Base-by-base conservation (phyloP, 2,329 filamentous ascomycete genomes). In the Colletotrichum sp. region DNA sequence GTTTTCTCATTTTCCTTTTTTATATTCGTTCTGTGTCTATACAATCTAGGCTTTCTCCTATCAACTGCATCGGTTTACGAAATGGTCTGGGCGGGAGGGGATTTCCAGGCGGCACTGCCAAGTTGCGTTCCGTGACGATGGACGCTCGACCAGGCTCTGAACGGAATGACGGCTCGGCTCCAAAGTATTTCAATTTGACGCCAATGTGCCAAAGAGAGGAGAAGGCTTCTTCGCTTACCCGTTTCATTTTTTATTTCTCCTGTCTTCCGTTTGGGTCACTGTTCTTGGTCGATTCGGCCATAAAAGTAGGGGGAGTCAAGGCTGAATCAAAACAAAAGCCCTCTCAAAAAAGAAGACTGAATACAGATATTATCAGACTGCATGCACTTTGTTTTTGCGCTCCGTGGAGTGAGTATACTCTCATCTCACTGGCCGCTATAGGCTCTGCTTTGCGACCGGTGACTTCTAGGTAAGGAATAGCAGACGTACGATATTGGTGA, bases 341-440 rank as follows among this genome's bases (percentile, higher is more conserved):
- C 62, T 56, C 55, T 43, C 30, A 34, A 67, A 48, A 74, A 62
- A 61, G 18, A 74, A 75, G 69, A 75, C 56, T 68, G 73, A 73
- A 75, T 73, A 75, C 69, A 74, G 38, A 36, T 32, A 67, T 58
- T 56, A 55, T 68, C 73, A 67, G 32, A 73, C 55, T 58, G 73
- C 38, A 62, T 12, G 38, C 38, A 10, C 16, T 48, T 48, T 48
- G 4, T 48, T 48, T n/a, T n/a, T 48, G 38, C 38, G 38, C 38
- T 48, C 38, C 38, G 9, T n/a, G 38, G 38, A 48, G 38, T n/a
- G 18, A n/a, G 10, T 48, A 18, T 43, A 10, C 38, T 10, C 38
- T 5, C 3, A 48, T n/a, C 9, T 48, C 18, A 48, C 18, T n/a
- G 38, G 38, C 38, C 38, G 38, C n/a, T 12, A n/a, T 10, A 48